phyloP scores from a whole-genome alignment of 768 basidiomycete genomes.

The Erythrobasidium yunnanense region DNA sequence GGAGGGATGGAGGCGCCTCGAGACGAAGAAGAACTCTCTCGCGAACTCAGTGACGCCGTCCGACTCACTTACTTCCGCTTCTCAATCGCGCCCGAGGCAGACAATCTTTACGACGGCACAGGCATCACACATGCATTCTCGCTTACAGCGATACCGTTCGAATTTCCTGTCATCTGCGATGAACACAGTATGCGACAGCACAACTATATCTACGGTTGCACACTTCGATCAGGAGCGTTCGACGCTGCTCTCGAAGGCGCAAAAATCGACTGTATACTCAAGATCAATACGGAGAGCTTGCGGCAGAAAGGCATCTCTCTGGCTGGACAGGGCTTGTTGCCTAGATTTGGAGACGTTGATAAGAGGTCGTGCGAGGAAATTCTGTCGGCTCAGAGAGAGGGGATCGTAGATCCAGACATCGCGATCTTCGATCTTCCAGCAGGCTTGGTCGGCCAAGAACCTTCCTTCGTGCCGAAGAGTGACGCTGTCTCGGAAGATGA shows the following conservation, averaged over 20 bases:
- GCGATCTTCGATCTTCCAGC: conserved; percentile 41
- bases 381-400: conserved; percentile 35
- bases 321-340: conserved; percentile 32
- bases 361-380: conserved; percentile 38
- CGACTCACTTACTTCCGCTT: conserved; percentile 39
- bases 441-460: conserved; percentile 42
- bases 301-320: conserved; percentile 36
- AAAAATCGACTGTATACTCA: conserved; percentile 45
- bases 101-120: not conserved
- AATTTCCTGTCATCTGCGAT: conserved; percentile 42
- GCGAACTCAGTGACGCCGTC: conserved; percentile 20
- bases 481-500: conserved; percentile 40
- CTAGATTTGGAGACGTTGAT: conserved; percentile 37
- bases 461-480: conserved; percentile 41
- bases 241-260: conserved; percentile 43
- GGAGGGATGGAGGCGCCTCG: conserved; percentile 41
- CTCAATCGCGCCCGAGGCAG: conserved; percentile 21
- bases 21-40: conserved; percentile 26
- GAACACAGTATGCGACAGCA: conserved; percentile 38
- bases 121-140: conserved; percentile 41
- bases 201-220: conserved; percentile 43
- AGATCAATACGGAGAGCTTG: conserved; percentile 40
- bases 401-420: conserved; percentile 35
- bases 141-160: conserved; percentile 42
- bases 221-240: conserved; percentile 42